Percentiles rank a stretch among this genome's conserved stretches.
Conservation (phyloP, 1,139 yeast genomes). For the Pichia sp. region DNA sequence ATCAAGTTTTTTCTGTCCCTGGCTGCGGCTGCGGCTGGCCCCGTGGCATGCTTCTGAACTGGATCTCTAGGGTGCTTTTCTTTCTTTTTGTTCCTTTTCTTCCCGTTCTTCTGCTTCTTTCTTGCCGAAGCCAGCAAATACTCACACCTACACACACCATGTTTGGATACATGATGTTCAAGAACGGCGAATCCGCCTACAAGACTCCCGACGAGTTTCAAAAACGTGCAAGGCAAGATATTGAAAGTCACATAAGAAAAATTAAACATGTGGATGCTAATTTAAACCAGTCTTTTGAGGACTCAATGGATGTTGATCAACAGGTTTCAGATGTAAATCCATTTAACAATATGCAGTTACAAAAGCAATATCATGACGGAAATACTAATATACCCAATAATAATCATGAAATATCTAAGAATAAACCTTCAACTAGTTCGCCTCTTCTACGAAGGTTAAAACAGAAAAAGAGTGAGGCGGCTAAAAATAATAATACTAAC, state of each 20-base stretch:
- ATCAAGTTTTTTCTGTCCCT: no score
- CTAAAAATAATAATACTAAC: constrained; percentile 5
- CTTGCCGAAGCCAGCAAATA: neutral
- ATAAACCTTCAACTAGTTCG: constrained; percentile 9
- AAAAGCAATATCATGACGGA: neutral
- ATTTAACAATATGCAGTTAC: no score
- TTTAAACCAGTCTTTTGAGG: neutral
- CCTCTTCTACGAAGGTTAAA: constrained; percentile 23
- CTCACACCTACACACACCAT: constrained; percentile 13
- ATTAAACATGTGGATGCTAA: neutral
- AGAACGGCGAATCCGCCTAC: constrained; percentile 21
- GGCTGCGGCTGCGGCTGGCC: no score
- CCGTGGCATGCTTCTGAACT: no score
- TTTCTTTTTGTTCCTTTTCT: no score
- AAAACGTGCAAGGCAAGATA: constrained; percentile 28
- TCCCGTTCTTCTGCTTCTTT: no score
- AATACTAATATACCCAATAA: neutral
- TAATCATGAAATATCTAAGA: neutral
- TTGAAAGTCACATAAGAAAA: constrained; percentile 25
- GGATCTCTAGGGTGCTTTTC: no score
- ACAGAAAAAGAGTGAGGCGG: constrained; percentile 1
- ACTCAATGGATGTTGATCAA: neutral
- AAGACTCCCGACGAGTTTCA: constrained; percentile 30
- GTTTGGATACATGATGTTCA: constrained; percentile 29
- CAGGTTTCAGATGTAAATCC: neutral